phyloP scores from a whole-genome alignment of 768 basidiomycete genomes.

The Russula dissimulans region DNA sequence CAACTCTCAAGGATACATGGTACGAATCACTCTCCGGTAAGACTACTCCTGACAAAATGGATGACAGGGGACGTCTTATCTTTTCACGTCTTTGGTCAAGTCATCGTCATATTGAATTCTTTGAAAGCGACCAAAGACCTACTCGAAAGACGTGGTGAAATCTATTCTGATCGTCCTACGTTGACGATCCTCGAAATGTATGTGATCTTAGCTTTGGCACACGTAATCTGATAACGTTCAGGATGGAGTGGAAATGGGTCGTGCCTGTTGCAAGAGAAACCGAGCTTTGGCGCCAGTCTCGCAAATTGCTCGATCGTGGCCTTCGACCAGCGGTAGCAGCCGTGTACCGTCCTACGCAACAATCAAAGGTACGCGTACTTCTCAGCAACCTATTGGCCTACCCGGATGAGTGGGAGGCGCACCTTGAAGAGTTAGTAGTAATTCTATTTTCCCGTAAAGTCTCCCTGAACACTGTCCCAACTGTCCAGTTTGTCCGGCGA shows the following conservation, averaged over 20 bases:
- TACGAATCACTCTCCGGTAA: neutral
- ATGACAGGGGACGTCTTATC: neutral
- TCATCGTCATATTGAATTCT: conserved; percentile 3
- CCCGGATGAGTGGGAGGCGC: neutral
- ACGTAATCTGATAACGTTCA: neutral
- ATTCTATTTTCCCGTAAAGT: neutral
- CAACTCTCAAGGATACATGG: neutral
- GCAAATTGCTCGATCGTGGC: neutral
- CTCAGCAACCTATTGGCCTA: neutral
- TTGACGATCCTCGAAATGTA: conserved; percentile 1
- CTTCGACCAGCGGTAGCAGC: neutral
- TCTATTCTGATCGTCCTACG: conserved; percentile 6
- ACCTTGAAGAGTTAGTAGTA: neutral
- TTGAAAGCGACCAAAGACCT: neutral
- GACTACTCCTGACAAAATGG: neutral
- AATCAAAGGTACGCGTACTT: neutral
- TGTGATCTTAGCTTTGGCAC: neutral
- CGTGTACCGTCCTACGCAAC: neutral
- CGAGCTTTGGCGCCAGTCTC: neutral
- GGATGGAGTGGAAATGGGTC: neutral
- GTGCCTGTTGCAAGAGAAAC: neutral
- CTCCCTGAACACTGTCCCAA: neutral
- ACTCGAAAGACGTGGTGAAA: neutral
- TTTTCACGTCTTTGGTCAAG: neutral
- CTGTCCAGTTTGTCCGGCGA: neutral